phyloP scores from a whole-genome alignment of 2,329 filamentous ascomycete species.

The Leptographium radiaticola region DNA sequence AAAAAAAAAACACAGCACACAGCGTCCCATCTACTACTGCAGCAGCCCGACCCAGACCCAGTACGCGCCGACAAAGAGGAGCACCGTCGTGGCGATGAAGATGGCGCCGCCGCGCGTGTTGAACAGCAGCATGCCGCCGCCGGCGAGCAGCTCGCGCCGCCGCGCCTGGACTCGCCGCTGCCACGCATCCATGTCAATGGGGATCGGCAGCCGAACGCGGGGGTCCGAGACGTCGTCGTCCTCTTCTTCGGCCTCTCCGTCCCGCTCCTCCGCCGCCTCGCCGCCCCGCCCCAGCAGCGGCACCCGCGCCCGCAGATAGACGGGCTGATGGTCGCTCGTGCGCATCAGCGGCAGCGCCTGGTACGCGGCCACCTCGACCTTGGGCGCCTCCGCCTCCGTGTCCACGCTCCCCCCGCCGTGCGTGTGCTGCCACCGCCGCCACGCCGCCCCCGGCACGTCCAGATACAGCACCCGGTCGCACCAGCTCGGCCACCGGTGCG shows the following conservation, averaged over 20 bases:
- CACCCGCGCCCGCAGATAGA: constrained; percentile 57
- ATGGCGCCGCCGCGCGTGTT: constrained; percentile 37
- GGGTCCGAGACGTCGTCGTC: constrained; percentile 19
- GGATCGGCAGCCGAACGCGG: constrained; percentile 31
- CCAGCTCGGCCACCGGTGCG: constrained; percentile 82
- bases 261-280: neutral
- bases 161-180: constrained; percentile 33
- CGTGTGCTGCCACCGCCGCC: constrained; percentile 11
- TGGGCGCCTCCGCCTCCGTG: neutral
- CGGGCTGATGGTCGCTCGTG: constrained; percentile 81
- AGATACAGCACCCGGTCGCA: constrained; percentile 82
- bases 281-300: constrained; percentile 39
- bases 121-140: constrained; percentile 42
- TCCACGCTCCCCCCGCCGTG: too few relatives aligned
- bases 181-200: constrained; percentile 43
- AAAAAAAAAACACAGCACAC: too few relatives aligned
- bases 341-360: constrained; percentile 62
- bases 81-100: constrained; percentile 28
- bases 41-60: constrained; percentile 19
- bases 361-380: constrained; percentile 50
- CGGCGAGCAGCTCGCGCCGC: constrained; percentile 32
- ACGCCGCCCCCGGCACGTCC: constrained; percentile 41
- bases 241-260: neutral
- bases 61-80: constrained; percentile 30
- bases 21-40: too few relatives aligned